Base-by-base conservation (phyloP, 2,329 filamentous ascomycete species). In the Cytospora piceicola region DNA sequence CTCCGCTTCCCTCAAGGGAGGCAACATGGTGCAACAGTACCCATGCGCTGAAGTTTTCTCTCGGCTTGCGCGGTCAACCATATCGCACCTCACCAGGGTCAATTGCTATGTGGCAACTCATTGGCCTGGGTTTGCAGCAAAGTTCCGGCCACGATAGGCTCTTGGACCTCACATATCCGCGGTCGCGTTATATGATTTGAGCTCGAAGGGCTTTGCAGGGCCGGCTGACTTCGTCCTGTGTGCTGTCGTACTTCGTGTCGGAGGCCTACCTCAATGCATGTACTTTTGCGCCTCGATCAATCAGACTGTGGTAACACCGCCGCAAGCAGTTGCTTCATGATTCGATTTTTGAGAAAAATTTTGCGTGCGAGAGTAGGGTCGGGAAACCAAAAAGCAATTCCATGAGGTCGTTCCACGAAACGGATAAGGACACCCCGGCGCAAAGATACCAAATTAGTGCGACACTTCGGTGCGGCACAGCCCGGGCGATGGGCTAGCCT, bases 401-500 rank as follows among this genome's bases (percentile, higher is more conserved):
- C 46, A 49, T 9, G 46, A 49, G 46, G 22, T 24, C n/a, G 46
- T 49, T 20, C 24, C 8, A n/a, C 4, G n/a, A 12, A 24, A 49
- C n/a, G 46, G 22, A 49, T 49, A 11, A n/a, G n/a, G n/a, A 24
- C 46, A 49, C 42, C 42, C n/a, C 42, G 42, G 42, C 8, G 42
- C 24, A 9, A 49, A 20, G 42, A 49, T n/a, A 14, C 9, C 46
- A 14, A 49, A 4, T 24, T 24, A 49, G n/a, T 24, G 46, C 12
- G 7, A 49, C 46, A 8, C 46, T 49, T 24, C n/a, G 46, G 46
- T 49, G 46, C 46, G 46, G 46, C 22, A 22, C 46, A 49, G 46
- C 46, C 46, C 46, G 46, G n/a, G 46, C 46, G 46, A 49, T 49
- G 46, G 12, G 46, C 46, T 49, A 49, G 46, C 46, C 46, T 49